Base-by-base conservation (phyloP, 495 filamentous ascomycete species). In the Pseudomonodictys pantanalensis region DNA sequence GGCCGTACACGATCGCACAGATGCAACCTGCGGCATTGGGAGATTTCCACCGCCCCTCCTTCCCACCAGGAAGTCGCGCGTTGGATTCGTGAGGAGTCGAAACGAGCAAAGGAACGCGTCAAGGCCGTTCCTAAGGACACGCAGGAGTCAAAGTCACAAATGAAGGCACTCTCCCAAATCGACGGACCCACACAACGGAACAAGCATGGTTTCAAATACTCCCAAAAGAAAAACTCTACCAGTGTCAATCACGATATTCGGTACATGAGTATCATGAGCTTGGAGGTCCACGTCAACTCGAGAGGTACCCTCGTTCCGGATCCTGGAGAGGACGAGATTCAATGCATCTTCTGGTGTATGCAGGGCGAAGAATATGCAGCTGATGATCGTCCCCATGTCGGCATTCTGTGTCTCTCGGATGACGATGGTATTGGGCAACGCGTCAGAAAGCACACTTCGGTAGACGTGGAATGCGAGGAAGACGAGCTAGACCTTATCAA, bases 211-310 rank as follows among this genome's bases (percentile, higher is more conserved):
- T 90, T 92, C 76, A 93, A 90, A 68, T 93, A 88, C 69, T 92
- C 91, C 0, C 91, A 93, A 68, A 89, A 86, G 64, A 73, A 78
- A 50, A 83, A 83, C 67, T 83, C 85, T 3, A 88, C 86, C 0
- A 91, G 84, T 67, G 86, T 93, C 33, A 81, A 88, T 63, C 88
- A 92, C 60, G 90, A 95, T 69, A 82, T 85, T 5, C 91, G 96
- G 62, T 92, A 95, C 69, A 97, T 97, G 91, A 96, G 89, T 72
- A 89, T 84, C 30, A 92, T 98, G 91, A 92, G 92, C 64, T 71
- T 98, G 5, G 93, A 98, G 68, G 70, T 97, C n/a, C 93, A 98
- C 70, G 87, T 95, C 54, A 97, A 96, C 69, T 96, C 88, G 5
- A 80, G 91, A 41, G 90, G 84, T 15, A 81, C 80, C 49, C 76